phyloP scores from a whole-genome alignment of 176 grass and related monocot genomes.

The Carex cristatella region DNA sequence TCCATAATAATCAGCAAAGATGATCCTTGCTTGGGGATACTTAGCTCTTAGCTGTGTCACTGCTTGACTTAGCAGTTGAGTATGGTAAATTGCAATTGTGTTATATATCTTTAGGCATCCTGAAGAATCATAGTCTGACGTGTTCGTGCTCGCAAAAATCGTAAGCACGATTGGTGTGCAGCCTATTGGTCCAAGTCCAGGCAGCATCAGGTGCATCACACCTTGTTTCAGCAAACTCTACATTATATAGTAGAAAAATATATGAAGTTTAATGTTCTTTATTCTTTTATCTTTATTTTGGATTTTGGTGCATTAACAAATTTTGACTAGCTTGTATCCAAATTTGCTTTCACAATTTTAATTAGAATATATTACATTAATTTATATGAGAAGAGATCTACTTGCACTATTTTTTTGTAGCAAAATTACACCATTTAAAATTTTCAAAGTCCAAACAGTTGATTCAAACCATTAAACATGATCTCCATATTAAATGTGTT shows the following conservation, averaged over 20 bases:
- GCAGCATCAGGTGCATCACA: constrained; percentile 25
- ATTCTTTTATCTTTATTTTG: not conserved
- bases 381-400: not conserved
- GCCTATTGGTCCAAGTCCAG: constrained; percentile 25
- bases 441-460: too few relatives aligned
- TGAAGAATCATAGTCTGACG: constrained; percentile 20
- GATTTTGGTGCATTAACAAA: not conserved
- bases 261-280: not conserved
- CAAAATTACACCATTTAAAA: too few relatives aligned
- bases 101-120: constrained; percentile 29
- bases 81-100: constrained; percentile 22
- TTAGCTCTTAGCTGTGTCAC: constrained; percentile 6
- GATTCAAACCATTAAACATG: too few relatives aligned
- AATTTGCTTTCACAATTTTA: not conserved
- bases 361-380: not conserved
- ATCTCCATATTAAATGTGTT: too few relatives aligned
- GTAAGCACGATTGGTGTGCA: constrained; percentile 24
- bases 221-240: constrained; percentile 27
- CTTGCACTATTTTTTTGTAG: too few relatives aligned
- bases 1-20: constrained; percentile 26
- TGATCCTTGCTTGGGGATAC: constrained; percentile 17
- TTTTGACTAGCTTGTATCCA: not conserved
- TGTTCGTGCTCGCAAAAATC: not conserved
- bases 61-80: not conserved
- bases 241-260: not conserved